Percentiles rank a stretch among this genome's conserved stretches.
phyloP scores from a whole-genome alignment of 2,329 filamentous ascomycete genomes.

The Fusarium mangiferae region DNA sequence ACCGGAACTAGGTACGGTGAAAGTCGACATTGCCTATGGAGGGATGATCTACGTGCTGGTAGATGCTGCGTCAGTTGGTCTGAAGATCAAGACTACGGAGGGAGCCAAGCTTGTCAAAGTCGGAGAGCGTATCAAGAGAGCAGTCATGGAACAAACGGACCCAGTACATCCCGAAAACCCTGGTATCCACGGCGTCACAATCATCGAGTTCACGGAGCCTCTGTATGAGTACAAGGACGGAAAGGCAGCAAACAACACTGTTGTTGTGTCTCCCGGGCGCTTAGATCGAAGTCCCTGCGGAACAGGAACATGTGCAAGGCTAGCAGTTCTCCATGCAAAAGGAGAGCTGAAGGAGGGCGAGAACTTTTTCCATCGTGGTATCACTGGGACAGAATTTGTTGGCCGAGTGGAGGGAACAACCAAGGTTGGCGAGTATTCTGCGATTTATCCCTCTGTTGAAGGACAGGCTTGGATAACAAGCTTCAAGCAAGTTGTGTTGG shows the following conservation, averaged over 20 bases:
- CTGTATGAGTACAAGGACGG: neutral
- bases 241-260: constrained; percentile 22
- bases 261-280: constrained; percentile 25
- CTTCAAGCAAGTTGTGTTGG: constrained; percentile 26
- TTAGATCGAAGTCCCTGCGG: constrained; percentile 30
- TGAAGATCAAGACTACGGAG: constrained; percentile 19
- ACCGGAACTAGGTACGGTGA: constrained; percentile 8
- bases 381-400: constrained; percentile 27
- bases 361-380: constrained; percentile 14
- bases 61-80: constrained; percentile 18
- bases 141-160: constrained; percentile 12
- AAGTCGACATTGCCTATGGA: constrained; percentile 29
- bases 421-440: constrained; percentile 11
- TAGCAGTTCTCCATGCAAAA: constrained; percentile 22
- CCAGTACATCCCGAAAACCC: constrained; percentile 26
- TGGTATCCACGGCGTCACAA: constrained; percentile 16
- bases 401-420: constrained; percentile 6
- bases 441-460: constrained; percentile 19
- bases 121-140: constrained; percentile 31
- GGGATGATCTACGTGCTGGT: constrained; percentile 36
- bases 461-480: constrained; percentile 31
- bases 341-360: constrained; percentile 20
- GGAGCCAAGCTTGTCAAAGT: constrained; percentile 24
- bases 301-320: constrained; percentile 28
- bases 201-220: constrained; percentile 32